Percentiles rank a stretch among this genome's conserved stretches.
Conservation (phyloP, 495 filamentous ascomycete genomes). For the Aspergillus biplanus region DNA sequence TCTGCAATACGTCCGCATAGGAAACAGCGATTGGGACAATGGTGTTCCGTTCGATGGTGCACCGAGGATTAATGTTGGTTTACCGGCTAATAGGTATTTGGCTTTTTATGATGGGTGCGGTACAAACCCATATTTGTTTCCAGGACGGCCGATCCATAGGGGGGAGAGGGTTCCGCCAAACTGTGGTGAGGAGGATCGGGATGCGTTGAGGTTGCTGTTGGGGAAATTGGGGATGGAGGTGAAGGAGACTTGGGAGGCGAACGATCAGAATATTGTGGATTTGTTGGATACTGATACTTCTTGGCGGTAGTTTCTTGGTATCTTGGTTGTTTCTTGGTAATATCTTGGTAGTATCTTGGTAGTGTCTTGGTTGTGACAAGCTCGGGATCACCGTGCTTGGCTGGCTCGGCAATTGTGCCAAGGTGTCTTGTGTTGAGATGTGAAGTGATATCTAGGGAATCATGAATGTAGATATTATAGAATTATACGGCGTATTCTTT, state of each 20-base stretch:
- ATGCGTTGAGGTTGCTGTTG: neutral
- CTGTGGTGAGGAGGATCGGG: neutral
- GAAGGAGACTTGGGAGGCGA: neutral
- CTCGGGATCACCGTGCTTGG: no score
- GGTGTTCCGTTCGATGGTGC: neutral
- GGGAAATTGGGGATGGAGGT: neutral
- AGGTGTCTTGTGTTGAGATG: no score
- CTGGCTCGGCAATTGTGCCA: no score
- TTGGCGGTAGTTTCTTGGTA: no score
- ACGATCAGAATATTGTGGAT: neutral
- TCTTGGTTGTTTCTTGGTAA: no score
- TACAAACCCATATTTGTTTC: neutral
- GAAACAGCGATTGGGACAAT: neutral
- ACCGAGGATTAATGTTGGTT: neutral
- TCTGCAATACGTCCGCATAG: constrained; percentile 2
- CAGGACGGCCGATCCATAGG: neutral
- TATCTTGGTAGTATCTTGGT: no score
- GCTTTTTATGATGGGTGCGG: neutral
- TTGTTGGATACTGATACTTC: neutral
- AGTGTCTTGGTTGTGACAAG: no score
- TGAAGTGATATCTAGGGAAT: no score
- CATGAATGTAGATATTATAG: no score
- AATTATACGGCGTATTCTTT: no score
- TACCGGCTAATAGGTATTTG: neutral
- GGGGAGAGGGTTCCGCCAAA: neutral